phyloP scores from a whole-genome alignment of 305 asterid genomes.

The Euphrasia arctica region DNA sequence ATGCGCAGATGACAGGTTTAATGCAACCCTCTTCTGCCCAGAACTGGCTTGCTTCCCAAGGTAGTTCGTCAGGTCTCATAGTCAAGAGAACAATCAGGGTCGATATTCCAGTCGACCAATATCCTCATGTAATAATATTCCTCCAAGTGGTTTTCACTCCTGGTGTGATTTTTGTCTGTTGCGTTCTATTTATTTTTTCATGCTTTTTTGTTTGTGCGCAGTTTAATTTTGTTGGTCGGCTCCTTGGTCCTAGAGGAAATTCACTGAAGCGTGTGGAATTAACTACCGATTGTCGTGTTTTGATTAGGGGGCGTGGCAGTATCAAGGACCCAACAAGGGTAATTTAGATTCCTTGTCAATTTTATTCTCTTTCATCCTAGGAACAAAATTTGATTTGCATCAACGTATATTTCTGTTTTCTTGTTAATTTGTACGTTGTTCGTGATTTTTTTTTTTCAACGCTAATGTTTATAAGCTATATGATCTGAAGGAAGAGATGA shows the following conservation, averaged over 20 bases:
- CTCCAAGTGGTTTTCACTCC: conserved; percentile 16
- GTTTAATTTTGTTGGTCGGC: conserved; percentile 98
- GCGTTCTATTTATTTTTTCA: conserved; percentile 1
- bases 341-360: conserved; percentile 22
- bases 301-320: conserved; percentile 95
- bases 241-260: conserved; percentile 99
- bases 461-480: conserved; percentile 21
- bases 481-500: conserved; percentile 85
- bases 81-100: conserved; percentile 92
- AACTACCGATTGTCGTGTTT: conserved; percentile 93
- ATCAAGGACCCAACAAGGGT: conserved; percentile 96
- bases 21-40: conserved; percentile 74
- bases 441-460: too few species aligned
- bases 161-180: conserved; percentile 7
- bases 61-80: conserved; percentile 87
- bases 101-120: conserved; percentile 91
- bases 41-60: conserved; percentile 86
- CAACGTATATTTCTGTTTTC: too few species aligned
- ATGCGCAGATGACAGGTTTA: conserved; percentile 72
- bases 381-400: background rate
- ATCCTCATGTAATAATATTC: conserved; percentile 64
- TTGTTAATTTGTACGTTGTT: too few species aligned
- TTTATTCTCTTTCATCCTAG: conserved; percentile 7
- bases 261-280: conserved; percentile 98
- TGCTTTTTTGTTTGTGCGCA: conserved; percentile 33